Base-by-base conservation (phyloP, 1,284 basidiomycete species). In the Ganoderma lucidum region DNA sequence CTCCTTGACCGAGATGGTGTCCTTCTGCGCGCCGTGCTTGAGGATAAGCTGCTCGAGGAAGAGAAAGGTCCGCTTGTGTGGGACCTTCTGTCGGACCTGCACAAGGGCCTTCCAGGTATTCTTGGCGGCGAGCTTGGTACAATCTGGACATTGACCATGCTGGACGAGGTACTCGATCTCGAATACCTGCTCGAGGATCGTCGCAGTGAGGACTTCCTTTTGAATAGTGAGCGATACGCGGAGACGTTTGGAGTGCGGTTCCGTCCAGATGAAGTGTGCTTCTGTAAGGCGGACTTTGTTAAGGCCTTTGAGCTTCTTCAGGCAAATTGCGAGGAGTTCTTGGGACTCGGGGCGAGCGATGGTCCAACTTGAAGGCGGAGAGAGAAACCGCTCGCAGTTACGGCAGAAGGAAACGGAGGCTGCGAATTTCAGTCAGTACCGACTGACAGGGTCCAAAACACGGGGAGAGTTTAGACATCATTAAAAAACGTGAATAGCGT, bases 241-340 rank as follows among this genome's bases (percentile, higher is more conserved):
- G 71, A 99, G 81, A 63, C 98, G 89, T 80, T 97, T 97, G 64
- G 94, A 96, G 83, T 99, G 97, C 1, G 97, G 97, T 79, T 99
- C 98, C 10, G 97, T 99, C 97, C 98, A 99, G 78, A 99, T 96
- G 80, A 99, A 99, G 73, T 96, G 95, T 0, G 97, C 97, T 74
- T 99, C 97, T 45, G 98, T 98, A 56, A 99, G 83, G 42, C 97
- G 93, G 64, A 99, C 96, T 85, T 96, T 97, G 77, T 91, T 93
- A 42, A 99, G 86, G 32, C 97, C 95, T 76, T 98, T 97, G 78
- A 99, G 90, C 81, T 97, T 98, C 80, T 96, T 96, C 70, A 99
- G 82, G 79, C 95, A 96, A 65, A 96, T 90, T 2, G 95, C 92
- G 56, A 99, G 87, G 42, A 99, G 87, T 80, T 99, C 97, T 70